A percentile compares a stretch with the other conserved stretches of the same genome.
phyloP scores from a whole-genome alignment of 306 rosid genomes.

The Coriaria nepalensis region DNA sequence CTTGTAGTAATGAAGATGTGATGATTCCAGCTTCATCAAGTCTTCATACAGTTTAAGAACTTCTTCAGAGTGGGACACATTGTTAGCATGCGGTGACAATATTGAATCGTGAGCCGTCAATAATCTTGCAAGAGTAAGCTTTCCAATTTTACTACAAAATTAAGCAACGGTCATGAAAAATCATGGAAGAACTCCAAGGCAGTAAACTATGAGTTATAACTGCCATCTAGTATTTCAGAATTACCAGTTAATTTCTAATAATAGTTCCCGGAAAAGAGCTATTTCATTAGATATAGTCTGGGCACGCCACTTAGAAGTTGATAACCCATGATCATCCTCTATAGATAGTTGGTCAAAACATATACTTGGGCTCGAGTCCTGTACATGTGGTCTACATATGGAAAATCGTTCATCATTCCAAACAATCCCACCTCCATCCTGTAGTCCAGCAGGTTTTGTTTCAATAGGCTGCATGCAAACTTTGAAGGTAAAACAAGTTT shows the following conservation, averaged over 20 bases:
- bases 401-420: constrained; percentile 52
- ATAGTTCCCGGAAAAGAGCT: constrained; percentile 39
- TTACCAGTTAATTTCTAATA: constrained; percentile 59
- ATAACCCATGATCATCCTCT: constrained; percentile 22
- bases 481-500: constrained; percentile 41
- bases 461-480: constrained; percentile 24
- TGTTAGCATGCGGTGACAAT: constrained; percentile 28
- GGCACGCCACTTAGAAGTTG: constrained; percentile 36
- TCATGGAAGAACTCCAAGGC: constrained; percentile 2
- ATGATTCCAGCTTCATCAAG: constrained; percentile 46
- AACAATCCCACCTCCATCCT: constrained; percentile 22
- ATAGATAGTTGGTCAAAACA: constrained; percentile 23
- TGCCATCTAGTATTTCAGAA: constrained; percentile 9
- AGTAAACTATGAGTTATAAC: not conserved
- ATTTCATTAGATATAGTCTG: constrained; percentile 58
- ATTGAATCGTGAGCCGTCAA: constrained; percentile 52
- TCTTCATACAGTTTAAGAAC: constrained; percentile 56
- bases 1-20: constrained; percentile 55
- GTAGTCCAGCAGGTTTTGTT: constrained; percentile 20
- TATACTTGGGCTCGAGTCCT: constrained; percentile 24
- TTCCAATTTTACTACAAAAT: constrained; percentile 70
- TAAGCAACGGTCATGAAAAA: constrained; percentile 3
- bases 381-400: constrained; percentile 20
- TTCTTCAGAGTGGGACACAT: constrained; percentile 37
- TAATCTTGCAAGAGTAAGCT: constrained; percentile 81